These are phyloP conservation scores for Nicotiana obtusifolia DNA, from an alignment of 257 asterid genomes.

Conservation along the genomic window DNA sequence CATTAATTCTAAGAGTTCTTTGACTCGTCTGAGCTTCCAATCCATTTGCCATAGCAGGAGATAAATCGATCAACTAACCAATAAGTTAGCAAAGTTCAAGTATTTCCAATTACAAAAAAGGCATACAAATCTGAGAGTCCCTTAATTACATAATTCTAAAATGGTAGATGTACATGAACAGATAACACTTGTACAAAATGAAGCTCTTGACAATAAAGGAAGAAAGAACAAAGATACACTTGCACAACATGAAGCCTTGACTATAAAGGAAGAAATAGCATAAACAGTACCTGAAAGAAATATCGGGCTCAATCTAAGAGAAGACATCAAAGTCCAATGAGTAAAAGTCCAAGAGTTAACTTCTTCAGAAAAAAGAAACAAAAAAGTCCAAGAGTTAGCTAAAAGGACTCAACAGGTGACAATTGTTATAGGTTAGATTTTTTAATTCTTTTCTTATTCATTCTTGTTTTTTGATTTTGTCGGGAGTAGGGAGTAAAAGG, in stretches of 20 bases:
- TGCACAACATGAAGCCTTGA: not conserved
- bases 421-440: not conserved
- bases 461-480: not conserved
- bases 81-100: not conserved
- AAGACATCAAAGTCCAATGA: not conserved
- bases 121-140: not conserved
- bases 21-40: no score
- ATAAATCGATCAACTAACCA: not conserved
- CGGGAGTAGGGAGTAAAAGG: not conserved
- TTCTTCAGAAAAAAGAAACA: no score
- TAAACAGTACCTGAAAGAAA: not conserved
- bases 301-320: not conserved
- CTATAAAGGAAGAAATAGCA: not conserved
- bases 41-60: no score
- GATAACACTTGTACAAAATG: not conserved
- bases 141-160: no score
- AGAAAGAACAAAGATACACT: not conserved
- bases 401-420: not conserved
- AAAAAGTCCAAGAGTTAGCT: not conserved
- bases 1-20: not conserved
- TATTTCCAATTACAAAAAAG: not conserved
- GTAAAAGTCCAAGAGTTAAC: no score
- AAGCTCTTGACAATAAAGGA: not conserved
- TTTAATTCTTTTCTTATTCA: not conserved
- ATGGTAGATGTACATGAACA: not conserved